These are phyloP conservation scores for Aspergillus nanangensis DNA, from an alignment of 495 filamentous ascomycete species.

Conservation along the genomic window DNA sequence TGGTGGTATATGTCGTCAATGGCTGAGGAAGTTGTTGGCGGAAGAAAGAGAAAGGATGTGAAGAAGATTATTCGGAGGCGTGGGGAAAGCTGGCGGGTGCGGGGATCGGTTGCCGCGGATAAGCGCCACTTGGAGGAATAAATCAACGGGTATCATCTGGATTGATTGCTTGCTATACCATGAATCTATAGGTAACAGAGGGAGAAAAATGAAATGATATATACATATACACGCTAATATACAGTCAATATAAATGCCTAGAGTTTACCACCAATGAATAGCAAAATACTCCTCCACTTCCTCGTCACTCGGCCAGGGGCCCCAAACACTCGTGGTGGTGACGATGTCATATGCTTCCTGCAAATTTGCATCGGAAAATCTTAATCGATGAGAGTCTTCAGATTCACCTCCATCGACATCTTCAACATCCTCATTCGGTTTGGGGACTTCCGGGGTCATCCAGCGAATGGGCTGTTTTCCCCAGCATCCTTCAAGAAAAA, in stretches of 20 bases:
- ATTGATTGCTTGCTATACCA: not conserved
- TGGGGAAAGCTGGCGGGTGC: slow-evolving; percentile 19
- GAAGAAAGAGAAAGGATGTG: slow-evolving; percentile 2
- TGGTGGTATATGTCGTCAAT: slow-evolving; percentile 3
- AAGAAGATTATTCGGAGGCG: slow-evolving; percentile 3
- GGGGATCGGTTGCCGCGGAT: slow-evolving; percentile 16
- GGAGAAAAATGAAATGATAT: slow-evolving; percentile 7
- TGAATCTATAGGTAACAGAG: no score
- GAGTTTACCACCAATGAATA: slow-evolving; percentile 11
- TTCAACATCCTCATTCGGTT: not conserved
- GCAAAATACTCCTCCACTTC: slow-evolving; percentile 45
- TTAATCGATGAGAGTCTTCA: no score
- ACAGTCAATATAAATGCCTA: slow-evolving; percentile 21
- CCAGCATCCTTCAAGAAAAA: slow-evolving; percentile 48
- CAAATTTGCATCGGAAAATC: slow-evolving; percentile 20
- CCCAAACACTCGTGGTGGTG: slow-evolving; percentile 41
- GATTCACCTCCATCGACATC: slow-evolving; percentile 18
- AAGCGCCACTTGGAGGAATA: slow-evolving; percentile 9
- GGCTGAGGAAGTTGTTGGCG: no score
- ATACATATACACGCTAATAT: slow-evolving; percentile 20
- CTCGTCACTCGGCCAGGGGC: slow-evolving; percentile 48
- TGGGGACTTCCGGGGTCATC: not conserved
- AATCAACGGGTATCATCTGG: slow-evolving; percentile 8
- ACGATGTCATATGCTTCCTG: slow-evolving; percentile 41
- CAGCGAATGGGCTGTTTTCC: not conserved